Evolutionary conservation across 2,329 filamentous ascomycete genomes (phyloP).

Genomic region (Stylonectria norvegica): DNA sequence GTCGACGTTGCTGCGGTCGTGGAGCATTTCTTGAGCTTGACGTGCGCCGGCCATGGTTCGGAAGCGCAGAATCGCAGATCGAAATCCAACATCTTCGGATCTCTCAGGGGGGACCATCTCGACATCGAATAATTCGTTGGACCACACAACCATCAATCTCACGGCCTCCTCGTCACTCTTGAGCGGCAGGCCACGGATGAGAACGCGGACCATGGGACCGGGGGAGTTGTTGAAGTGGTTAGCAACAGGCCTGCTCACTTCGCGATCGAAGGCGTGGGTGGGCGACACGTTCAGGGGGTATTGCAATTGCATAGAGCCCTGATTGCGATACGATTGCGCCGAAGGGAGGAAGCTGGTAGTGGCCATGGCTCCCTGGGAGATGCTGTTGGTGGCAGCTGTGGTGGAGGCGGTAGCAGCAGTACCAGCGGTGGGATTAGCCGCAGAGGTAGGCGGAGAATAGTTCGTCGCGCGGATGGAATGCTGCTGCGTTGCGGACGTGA

Average conservation of each 20-base stretch:
- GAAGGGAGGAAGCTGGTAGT: conserved; percentile 41
- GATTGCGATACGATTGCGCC: conserved; percentile 24
- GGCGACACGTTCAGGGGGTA: conserved; percentile 33
- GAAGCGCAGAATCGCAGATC: conserved; percentile 53
- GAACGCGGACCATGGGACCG: conserved; percentile 38
- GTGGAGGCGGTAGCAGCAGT: conserved; percentile 4
- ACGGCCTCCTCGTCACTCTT: conserved; percentile 54
- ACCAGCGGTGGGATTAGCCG: conserved; percentile 17
- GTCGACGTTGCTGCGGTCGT: conserved; percentile 51
- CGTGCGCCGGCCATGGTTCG: conserved; percentile 50
- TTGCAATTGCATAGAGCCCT: conserved; percentile 25
- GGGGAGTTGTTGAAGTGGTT: conserved; percentile 37
- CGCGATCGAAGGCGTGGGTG: conserved; percentile 37
- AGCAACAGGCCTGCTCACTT: conserved; percentile 39
- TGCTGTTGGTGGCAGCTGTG: conserved; percentile 3
- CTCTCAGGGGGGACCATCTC: conserved; percentile 49
- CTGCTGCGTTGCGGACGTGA: conserved; percentile 24
- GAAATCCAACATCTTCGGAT: conserved; percentile 48
- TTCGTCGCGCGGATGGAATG: conserved; percentile 32
- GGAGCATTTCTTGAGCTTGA: conserved; percentile 55
- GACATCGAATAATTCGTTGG: conserved; percentile 50
- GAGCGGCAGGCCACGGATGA: conserved; percentile 53
- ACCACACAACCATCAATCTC: conserved; percentile 57
- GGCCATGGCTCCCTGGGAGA: conserved; percentile 38
- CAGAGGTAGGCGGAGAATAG: conserved; percentile 26